Conservation (phyloP, 192 early-diverging fungal genomes). For the Tieghemiomyces parasiticus region DNA sequence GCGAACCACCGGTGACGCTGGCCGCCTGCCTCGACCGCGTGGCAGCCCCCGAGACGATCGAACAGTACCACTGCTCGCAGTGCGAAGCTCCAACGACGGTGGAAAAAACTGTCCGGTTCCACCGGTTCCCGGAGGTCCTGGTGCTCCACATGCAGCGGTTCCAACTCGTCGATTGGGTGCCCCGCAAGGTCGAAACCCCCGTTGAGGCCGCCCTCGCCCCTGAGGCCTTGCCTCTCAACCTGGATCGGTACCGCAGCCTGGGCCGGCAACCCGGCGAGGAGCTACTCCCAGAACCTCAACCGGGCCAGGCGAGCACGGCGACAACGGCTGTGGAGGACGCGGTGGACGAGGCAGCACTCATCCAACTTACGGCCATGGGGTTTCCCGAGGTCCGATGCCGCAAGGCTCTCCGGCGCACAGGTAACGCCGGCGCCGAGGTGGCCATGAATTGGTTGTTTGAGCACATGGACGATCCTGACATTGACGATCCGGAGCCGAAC, state of each 20-base stretch:
- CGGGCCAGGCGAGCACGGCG: slow-evolving; percentile 10
- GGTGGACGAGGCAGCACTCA: slow-evolving; percentile 51
- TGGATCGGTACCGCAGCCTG: slow-evolving; percentile 52
- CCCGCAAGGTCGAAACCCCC: slow-evolving; percentile 35
- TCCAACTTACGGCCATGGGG: slow-evolving; percentile 83
- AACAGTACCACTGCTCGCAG: slow-evolving; percentile 42
- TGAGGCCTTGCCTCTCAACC: slow-evolving; percentile 20
- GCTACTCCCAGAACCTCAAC: slow-evolving; percentile 53
- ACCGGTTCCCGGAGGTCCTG: slow-evolving; percentile 58
- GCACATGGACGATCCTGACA: slow-evolving; percentile 93
- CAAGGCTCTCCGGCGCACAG: slow-evolving; percentile 69
- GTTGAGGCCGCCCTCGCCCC: too few relatives aligned
- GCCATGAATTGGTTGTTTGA: slow-evolving; percentile 95
- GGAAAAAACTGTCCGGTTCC: slow-evolving; percentile 45
- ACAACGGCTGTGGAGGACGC: background rate
- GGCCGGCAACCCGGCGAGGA: slow-evolving; percentile 57
- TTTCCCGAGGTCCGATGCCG: slow-evolving; percentile 74
- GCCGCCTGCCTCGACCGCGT: slow-evolving; percentile 50
- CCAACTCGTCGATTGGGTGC: slow-evolving; percentile 73
- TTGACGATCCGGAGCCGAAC: slow-evolving; percentile 19
- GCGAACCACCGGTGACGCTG: slow-evolving; percentile 39
- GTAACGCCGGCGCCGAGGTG: slow-evolving; percentile 60
- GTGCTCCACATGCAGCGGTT: slow-evolving; percentile 58
- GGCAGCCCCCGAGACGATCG: slow-evolving; percentile 32
- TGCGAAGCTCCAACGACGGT: slow-evolving; percentile 44